phyloP scores from a whole-genome alignment of 2,329 filamentous ascomycete genomes.

The Cordyceps militaris region DNA sequence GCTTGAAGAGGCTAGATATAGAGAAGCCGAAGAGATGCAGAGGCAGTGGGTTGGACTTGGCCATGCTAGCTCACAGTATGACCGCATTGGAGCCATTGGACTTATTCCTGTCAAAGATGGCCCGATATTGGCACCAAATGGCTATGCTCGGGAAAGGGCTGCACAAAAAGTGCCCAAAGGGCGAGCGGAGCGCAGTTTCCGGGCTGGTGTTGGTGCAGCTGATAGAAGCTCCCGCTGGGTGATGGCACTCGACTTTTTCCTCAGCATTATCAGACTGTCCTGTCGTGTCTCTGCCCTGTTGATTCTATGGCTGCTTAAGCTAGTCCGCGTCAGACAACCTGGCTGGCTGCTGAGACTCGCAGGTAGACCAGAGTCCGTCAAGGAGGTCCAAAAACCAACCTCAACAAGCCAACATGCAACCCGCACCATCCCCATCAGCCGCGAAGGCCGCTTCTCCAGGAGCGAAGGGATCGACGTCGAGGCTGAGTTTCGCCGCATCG shows the following conservation, averaged over 20 bases:
- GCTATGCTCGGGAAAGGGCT: conserved; percentile 65
- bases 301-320: conserved; percentile 48
- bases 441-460: conserved; percentile 47
- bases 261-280: conserved; percentile 54
- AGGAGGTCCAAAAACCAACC: conserved; percentile 10
- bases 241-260: conserved; percentile 67
- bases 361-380: conserved; percentile 29
- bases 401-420: conserved; percentile 10
- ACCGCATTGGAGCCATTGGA: conserved; percentile 47
- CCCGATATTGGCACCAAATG: conserved; percentile 38
- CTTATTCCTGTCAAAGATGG: conserved; percentile 47
- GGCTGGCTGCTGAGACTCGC: conserved; percentile 52
- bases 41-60: conserved; percentile 44
- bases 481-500: conserved; percentile 60
- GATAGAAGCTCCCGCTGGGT: conserved; percentile 75
- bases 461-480: conserved; percentile 73
- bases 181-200: conserved; percentile 38
- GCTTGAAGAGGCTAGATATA: conserved; percentile 80
- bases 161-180: conserved; percentile 48
- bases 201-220: conserved; percentile 68
- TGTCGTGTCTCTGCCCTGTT: conserved; percentile 26
- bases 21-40: conserved; percentile 61
- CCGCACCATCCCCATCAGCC: conserved; percentile 25
- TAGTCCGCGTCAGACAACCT: conserved; percentile 35
- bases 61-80: conserved; percentile 40